These are phyloP conservation scores for Aspergillus sp. DNA, from an alignment of 2,329 filamentous ascomycete genomes.

Conservation along the genomic window DNA sequence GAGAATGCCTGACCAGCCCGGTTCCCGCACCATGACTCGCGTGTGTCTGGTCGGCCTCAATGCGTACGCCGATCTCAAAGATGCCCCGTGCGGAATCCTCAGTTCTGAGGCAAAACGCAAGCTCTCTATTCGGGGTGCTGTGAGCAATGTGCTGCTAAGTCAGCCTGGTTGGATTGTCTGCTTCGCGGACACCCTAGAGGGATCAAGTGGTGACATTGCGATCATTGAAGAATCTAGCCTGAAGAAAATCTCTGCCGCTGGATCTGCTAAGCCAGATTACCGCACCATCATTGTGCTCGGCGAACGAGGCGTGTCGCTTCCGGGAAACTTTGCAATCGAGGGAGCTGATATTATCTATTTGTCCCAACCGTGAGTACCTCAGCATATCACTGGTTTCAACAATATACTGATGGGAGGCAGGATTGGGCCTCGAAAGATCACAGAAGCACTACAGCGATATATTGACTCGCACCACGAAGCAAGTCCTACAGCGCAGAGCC, in stretches of 20 bases:
- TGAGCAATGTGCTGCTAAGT: constrained; percentile 24
- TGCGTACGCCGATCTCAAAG: constrained; percentile 20
- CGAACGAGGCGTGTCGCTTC: constrained; percentile 9
- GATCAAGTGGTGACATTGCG: constrained; percentile 24
- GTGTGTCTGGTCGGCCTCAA: constrained; percentile 30
- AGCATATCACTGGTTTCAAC: not conserved
- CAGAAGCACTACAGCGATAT: constrained; percentile 18
- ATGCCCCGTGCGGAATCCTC: constrained; percentile 21
- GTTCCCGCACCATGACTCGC: constrained; percentile 11
- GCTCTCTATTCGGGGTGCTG: constrained; percentile 23
- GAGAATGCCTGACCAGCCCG: not conserved
- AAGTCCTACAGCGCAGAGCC: not conserved
- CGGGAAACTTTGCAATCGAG: constrained; percentile 7
- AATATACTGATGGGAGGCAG: constrained; percentile 18
- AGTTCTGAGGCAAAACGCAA: constrained; percentile 28
- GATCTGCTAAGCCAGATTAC: constrained; percentile 12
- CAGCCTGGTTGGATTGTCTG: constrained; percentile 24
- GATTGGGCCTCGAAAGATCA: constrained; percentile 27
- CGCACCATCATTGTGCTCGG: constrained; percentile 24
- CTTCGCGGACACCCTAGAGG: constrained; percentile 22
- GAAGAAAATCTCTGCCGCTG: constrained; percentile 8
- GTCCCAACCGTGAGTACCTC: constrained; percentile 26
- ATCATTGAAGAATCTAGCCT: constrained; percentile 27
- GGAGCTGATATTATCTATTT: constrained; percentile 21
- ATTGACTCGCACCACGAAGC: not conserved